These are phyloP conservation scores for Alopecurus myosuroides DNA, from an alignment of 176 grass and related monocot species.

Conservation along the genomic window DNA sequence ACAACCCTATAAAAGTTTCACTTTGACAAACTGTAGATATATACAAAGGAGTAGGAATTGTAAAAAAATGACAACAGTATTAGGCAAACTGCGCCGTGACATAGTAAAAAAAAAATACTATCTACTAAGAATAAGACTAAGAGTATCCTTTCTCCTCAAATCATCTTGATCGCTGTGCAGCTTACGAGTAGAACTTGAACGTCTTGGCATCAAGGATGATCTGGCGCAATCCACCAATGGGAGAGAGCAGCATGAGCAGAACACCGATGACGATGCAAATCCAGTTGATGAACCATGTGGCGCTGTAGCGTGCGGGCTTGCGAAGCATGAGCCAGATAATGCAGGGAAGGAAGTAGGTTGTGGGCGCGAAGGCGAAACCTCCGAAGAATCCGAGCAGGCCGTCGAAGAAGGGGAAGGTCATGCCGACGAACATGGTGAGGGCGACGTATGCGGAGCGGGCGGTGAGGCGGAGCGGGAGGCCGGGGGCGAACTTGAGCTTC, in stretches of 20 bases:
- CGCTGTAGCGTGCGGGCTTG: background rate
- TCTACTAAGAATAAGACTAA: background rate
- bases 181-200: background rate
- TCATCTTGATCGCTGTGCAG: background rate
- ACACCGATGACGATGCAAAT: background rate
- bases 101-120: background rate
- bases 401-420: slow-evolving; percentile 50
- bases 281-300: background rate
- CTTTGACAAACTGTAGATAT: background rate
- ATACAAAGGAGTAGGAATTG: background rate
- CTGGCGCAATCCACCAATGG: background rate
- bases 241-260: background rate
- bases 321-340: background rate
- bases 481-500: slow-evolving; percentile 1
- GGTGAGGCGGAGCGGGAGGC: background rate
- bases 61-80: background rate
- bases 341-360: background rate
- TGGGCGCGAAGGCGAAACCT: slow-evolving; percentile 31
- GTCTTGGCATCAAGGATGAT: slow-evolving; percentile 5
- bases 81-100: background rate
- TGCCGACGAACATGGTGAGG: slow-evolving; percentile 33
- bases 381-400: slow-evolving; percentile 51
- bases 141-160: background rate
- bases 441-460: background rate
- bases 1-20: background rate